These are phyloP conservation scores for Austroboletus niveus DNA, from an alignment of 1,284 basidiomycete species.

Conservation along the genomic window DNA sequence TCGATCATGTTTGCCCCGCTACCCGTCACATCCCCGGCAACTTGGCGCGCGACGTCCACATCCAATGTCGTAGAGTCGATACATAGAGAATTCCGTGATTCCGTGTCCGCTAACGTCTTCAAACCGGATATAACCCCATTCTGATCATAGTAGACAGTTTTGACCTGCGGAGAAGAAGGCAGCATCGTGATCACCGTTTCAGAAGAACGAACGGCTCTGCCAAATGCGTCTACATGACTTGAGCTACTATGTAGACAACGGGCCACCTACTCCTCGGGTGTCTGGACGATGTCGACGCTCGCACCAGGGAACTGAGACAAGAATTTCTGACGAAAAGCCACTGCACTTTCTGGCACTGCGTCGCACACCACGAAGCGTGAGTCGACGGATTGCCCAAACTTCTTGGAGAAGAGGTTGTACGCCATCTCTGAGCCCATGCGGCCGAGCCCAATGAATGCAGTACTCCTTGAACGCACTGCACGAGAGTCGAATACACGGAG, in stretches of 20 bases:
- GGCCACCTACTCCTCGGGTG: constrained; percentile 65
- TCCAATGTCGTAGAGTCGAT: constrained; percentile 91
- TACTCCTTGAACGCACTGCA: constrained; percentile 47
- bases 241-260: constrained; percentile 5
- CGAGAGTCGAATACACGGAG: constrained; percentile 33
- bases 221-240: constrained; percentile 11
- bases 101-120: constrained; percentile 40
- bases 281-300: constrained; percentile 52
- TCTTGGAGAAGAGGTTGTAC: constrained; percentile 75
- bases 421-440: constrained; percentile 87
- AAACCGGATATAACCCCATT: constrained; percentile 63
- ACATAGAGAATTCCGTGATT: constrained; percentile 54
- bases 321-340: constrained; percentile 56
- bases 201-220: constrained; percentile 61
- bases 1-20: constrained; percentile 81
- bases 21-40: constrained; percentile 52
- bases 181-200: constrained; percentile 81
- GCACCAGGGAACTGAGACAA: constrained; percentile 54
- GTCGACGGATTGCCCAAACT: constrained; percentile 45
- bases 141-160: constrained; percentile 60
- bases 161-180: constrained; percentile 82
- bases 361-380: constrained; percentile 76
- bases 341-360: constrained; percentile 59
- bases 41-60: constrained; percentile 66
- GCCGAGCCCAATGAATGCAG: constrained; percentile 79